Conservation (phyloP, 176 grass and related monocot genomes). For the Panicum miliaceum region DNA sequence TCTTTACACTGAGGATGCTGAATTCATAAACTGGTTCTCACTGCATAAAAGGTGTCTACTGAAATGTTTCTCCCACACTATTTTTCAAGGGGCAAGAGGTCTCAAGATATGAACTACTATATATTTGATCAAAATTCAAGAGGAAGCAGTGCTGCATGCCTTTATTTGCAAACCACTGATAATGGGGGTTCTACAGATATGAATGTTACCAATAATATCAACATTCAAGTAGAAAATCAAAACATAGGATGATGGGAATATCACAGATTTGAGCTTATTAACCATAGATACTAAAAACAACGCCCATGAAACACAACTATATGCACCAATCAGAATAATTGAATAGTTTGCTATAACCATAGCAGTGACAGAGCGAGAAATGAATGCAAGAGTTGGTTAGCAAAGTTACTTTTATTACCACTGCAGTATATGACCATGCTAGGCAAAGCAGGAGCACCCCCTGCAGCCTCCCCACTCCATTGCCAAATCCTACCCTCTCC, state of each 20-base stretch:
- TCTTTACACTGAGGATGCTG: background rate
- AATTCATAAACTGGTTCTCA: background rate
- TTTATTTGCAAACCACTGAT: background rate
- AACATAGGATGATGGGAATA: background rate
- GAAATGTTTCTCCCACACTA: background rate
- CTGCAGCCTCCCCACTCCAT: background rate
- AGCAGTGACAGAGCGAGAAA: background rate
- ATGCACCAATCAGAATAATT: background rate
- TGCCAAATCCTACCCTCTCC: background rate
- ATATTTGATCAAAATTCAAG: background rate
- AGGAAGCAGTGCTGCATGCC: background rate
- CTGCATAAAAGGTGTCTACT: background rate
- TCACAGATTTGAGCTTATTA: slow-evolving; percentile 5
- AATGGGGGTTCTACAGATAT: background rate
- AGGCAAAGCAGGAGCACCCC: background rate
- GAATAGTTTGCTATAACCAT: background rate
- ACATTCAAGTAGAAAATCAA: background rate
- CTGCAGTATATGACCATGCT: background rate
- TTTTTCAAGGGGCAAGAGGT: slow-evolving; percentile 8
- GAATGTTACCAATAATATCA: background rate
- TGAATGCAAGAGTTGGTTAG: background rate
- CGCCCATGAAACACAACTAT: background rate
- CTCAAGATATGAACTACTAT: background rate
- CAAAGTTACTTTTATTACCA: background rate
- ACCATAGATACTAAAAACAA: background rate